These are phyloP conservation scores for Phlebiopsis flavidoalba DNA, from an alignment of 768 basidiomycete genomes.

Conservation along the genomic window DNA sequence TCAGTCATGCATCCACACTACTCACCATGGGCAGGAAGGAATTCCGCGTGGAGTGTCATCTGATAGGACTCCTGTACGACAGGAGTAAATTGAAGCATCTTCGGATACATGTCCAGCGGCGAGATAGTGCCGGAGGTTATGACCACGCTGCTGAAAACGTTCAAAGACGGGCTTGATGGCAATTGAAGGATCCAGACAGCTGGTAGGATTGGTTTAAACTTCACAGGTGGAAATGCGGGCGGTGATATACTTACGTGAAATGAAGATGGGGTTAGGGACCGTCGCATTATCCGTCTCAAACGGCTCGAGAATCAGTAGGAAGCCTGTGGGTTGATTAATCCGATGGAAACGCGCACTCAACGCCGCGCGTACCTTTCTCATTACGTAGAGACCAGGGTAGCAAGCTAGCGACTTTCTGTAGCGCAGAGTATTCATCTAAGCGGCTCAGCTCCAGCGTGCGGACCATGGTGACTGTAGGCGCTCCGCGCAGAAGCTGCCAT, in stretches of 20 bases:
- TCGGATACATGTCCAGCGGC: slow-evolving; percentile 99
- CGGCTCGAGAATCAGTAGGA: slow-evolving; percentile 93
- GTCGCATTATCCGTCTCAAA: slow-evolving; percentile 99
- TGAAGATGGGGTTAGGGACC: slow-evolving; percentile 99
- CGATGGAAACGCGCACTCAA: neutral
- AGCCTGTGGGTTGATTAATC: slow-evolving; percentile 47
- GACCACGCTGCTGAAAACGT: slow-evolving; percentile 94
- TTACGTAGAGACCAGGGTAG: slow-evolving; percentile 96
- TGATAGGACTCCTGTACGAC: slow-evolving; percentile 96
- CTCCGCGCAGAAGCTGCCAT: slow-evolving; percentile 87
- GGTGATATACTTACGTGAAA: slow-evolving; percentile 62
- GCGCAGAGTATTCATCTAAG: slow-evolving; percentile 84
- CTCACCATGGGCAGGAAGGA: slow-evolving; percentile 91
- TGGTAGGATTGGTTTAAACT: slow-evolving; percentile 25
- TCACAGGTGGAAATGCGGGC: neutral
- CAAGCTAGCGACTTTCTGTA: slow-evolving; percentile 95
- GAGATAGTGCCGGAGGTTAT: slow-evolving; percentile 99
- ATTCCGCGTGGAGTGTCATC: slow-evolving; percentile 94
- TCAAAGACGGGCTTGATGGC: slow-evolving; percentile 98
- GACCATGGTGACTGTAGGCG: slow-evolving; percentile 89
- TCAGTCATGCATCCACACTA: neutral
- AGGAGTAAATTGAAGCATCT: slow-evolving; percentile 97
- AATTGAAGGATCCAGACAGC: slow-evolving; percentile 94
- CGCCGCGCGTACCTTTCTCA: slow-evolving; percentile 68
- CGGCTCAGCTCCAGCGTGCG: slow-evolving; percentile 86